phyloP scores from a whole-genome alignment of 768 basidiomycete genomes.

The Gautieria morchelliformis region DNA sequence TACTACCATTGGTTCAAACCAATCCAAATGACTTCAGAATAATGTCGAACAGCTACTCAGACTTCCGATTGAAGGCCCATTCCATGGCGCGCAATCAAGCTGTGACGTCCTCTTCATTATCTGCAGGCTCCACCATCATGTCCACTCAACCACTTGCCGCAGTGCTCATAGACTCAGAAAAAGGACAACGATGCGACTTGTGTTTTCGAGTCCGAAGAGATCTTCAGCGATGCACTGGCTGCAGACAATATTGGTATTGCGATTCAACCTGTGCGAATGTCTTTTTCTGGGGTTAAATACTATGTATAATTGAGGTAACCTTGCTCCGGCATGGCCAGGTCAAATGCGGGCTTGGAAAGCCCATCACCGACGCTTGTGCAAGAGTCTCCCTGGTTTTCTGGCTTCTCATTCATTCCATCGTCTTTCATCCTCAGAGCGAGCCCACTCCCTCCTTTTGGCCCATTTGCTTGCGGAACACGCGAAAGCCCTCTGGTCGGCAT shows the following conservation, averaged over 20 bases:
- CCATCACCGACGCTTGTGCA: slow-evolving; percentile 66
- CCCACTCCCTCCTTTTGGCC: slow-evolving; percentile 56
- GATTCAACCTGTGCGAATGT: slow-evolving; percentile 43
- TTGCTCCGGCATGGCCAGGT: slow-evolving; percentile 32
- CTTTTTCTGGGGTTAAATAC: not conserved
- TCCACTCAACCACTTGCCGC: slow-evolving; percentile 35
- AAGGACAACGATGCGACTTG: slow-evolving; percentile 56
- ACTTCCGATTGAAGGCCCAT: slow-evolving; percentile 33
- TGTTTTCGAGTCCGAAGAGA: slow-evolving; percentile 35
- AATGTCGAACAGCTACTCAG: not conserved
- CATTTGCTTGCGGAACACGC: slow-evolving; percentile 43
- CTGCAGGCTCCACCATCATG: slow-evolving; percentile 42
- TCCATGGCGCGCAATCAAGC: slow-evolving; percentile 42
- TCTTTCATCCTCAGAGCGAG: slow-evolving; percentile 41
- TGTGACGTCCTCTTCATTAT: slow-evolving; percentile 29
- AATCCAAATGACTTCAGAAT: not conserved
- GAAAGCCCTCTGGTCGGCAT: not conserved
- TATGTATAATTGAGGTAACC: not conserved
- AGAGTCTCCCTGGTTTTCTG: slow-evolving; percentile 35
- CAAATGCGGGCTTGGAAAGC: slow-evolving; percentile 58
- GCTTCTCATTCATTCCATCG: slow-evolving; percentile 37
- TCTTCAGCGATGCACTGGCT: slow-evolving; percentile 54
- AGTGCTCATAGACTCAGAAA: slow-evolving; percentile 44
- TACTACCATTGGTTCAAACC: too few species aligned
- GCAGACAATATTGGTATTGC: slow-evolving; percentile 70